Conservation (phyloP, 345 rosid species). For the Populus ilicifolia region DNA sequence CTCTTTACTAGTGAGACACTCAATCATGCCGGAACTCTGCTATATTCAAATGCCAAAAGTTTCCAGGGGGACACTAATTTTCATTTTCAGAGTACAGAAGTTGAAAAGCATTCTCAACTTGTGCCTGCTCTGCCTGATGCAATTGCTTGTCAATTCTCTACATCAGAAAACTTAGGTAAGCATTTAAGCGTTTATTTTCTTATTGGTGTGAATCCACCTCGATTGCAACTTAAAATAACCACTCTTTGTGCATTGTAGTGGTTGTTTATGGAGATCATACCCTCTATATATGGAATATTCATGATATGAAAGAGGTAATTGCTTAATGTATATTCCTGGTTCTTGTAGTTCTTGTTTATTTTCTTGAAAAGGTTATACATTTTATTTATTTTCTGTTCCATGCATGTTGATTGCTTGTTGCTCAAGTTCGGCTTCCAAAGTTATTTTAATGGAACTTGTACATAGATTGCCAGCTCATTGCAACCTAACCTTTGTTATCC, state of each 20-base stretch:
- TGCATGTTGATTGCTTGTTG: constrained; percentile 1
- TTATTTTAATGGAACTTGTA: constrained; percentile 18
- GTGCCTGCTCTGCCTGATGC: constrained; percentile 51
- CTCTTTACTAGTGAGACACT: constrained; percentile 45
- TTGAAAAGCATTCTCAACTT: constrained; percentile 26
- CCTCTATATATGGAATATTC: constrained; percentile 68
- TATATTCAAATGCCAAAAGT: constrained; percentile 46
- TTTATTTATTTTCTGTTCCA: constrained; percentile 8
- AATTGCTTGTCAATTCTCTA: constrained; percentile 77
- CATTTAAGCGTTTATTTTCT: constrained; percentile 10
- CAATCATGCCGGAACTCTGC: constrained; percentile 43
- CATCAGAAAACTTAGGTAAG: constrained; percentile 58
- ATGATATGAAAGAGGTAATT: constrained; percentile 58
- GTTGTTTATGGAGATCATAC: constrained; percentile 72
- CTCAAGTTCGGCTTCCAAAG: constrained; percentile 8
- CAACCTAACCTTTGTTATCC: constrained; percentile 18
- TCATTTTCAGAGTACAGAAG: constrained; percentile 3
- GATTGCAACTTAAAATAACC: constrained; percentile 1
- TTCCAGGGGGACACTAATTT: constrained; percentile 23
- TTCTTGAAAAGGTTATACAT: background rate
- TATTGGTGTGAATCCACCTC: constrained; percentile 1
- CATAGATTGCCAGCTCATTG: constrained; percentile 14
- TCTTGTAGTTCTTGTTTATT: background rate
- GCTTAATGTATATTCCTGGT: background rate
- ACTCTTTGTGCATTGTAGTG: constrained; percentile 44